Base-by-base conservation (phyloP, 2,329 filamentous ascomycete species). In the Sclerotinia minor region DNA sequence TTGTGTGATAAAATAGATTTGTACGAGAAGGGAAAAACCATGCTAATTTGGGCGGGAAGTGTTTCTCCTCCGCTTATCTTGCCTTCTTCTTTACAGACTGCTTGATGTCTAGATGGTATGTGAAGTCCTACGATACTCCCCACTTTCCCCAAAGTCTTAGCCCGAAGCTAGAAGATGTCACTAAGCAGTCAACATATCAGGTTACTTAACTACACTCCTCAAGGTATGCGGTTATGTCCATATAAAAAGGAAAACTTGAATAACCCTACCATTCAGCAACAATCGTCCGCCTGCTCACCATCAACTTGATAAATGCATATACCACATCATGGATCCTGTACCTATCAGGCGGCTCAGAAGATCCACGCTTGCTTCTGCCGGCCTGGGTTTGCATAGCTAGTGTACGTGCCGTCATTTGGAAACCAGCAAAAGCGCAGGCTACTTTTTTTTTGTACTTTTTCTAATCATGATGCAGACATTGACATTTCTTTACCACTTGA, bases 1-100 rank as follows among this genome's bases (percentile, higher is more conserved):
- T 8, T 50, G n/a, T 50, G 13, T 55, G 58, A 61, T 49, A 38
- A 7, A 38, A 50, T 6, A 41, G 32, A 29, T 49, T 49, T 9
- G 8, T 52, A 49, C 21, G 2, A 17, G 47, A 21, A 11, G 4
- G 35, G 45, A 41, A 26, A 21, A 54, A 32, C 35, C 13, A 64
- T 38, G 47, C 66, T 64, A 45, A 67, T 58, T 6, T 49, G 19
- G 7, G 21, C 29, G 24, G 32, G 17, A 57, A 92, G 90, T 92
- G 90, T 80, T 87, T 86, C 75, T 88, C 90, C 68, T 91, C 89
- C 26, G 91, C 89, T 65, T 92, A 92, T 78, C 84, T 93, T 69
- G 90, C 89, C 63, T 94, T 92, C 79, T 91, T 92, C 81, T 94
- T 94, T 77, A 91, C 90, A 68, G 91, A 94, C 79, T 92, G 90